phyloP scores from a whole-genome alignment of 495 filamentous ascomycete species.

The Collariella sp. region DNA sequence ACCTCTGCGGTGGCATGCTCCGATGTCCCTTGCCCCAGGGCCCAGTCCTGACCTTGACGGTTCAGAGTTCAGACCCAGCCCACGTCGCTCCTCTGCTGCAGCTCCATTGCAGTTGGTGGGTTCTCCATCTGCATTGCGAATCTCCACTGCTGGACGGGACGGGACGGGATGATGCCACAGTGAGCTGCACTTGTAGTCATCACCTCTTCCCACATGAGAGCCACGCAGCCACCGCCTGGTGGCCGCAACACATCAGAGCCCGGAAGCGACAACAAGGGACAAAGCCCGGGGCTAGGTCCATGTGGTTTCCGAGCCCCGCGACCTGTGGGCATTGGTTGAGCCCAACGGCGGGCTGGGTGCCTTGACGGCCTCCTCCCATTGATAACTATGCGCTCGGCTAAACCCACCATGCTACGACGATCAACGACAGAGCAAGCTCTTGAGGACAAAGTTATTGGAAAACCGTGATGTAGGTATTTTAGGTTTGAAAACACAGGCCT shows the following conservation, averaged over 20 bases:
- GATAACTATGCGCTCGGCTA: neutral
- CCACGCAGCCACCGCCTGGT: neutral
- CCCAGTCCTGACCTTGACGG: slow-evolving; percentile 1
- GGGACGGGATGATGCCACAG: slow-evolving; percentile 18
- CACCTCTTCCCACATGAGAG: neutral
- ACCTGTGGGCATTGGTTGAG: neutral
- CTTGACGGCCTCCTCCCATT: neutral
- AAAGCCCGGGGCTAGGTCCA: neutral
- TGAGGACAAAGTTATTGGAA: too few species aligned
- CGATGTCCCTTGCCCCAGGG: too few species aligned
- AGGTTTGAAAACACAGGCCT: too few species aligned
- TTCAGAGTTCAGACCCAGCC: neutral
- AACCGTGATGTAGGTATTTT: too few species aligned
- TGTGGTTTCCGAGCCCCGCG: neutral
- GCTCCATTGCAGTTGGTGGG: neutral
- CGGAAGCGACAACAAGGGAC: too few species aligned
- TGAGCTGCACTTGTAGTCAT: slow-evolving; percentile 19
- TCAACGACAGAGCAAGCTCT: too few species aligned
- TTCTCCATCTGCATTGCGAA: neutral
- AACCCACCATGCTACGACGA: too few species aligned
- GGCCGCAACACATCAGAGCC: neutral
- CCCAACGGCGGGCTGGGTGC: slow-evolving; percentile 2
- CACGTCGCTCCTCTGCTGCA: neutral
- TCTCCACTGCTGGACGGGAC: slow-evolving; percentile 4
- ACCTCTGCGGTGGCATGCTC: too few species aligned